Percentiles rank a stretch among this genome's conserved stretches.
Evolutionary conservation across 2,329 filamentous ascomycete species (phyloP).

Genomic region (Apiospora pterosperma): DNA sequence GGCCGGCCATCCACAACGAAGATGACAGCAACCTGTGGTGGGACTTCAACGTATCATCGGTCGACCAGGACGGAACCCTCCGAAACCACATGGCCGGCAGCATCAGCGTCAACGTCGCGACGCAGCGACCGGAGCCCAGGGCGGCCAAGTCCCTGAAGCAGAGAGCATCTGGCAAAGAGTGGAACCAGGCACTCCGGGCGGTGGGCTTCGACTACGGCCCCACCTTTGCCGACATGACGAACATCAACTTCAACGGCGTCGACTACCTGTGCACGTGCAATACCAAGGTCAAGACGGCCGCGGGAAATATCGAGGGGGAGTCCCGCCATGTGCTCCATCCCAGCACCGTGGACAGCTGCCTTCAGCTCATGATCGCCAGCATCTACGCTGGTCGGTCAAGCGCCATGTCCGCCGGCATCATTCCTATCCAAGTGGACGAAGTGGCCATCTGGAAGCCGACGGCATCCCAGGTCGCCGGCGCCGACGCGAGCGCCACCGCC

Average conservation of each 20-base stretch:
- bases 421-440: constrained; percentile 26
- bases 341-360: constrained; percentile 31
- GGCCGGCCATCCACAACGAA: constrained; percentile 12
- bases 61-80: constrained; percentile 11
- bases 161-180: constrained; percentile 20
- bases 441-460: constrained; percentile 19
- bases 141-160: constrained; percentile 18
- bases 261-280: constrained; percentile 22
- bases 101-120: constrained; percentile 18
- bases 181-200: constrained; percentile 28
- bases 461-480: constrained; percentile 8
- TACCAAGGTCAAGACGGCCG: constrained; percentile 16
- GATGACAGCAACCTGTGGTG: constrained; percentile 17
- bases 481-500: constrained; percentile 16
- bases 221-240: constrained; percentile 31
- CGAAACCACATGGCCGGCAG: constrained; percentile 26
- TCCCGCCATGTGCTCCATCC: constrained; percentile 38
- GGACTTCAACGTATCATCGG: constrained; percentile 27
- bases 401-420: constrained; percentile 26
- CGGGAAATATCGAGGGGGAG: constrained; percentile 24
- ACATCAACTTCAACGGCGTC: constrained; percentile 24
- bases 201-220: constrained; percentile 37
- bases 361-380: constrained; percentile 31
- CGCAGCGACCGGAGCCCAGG: background rate
- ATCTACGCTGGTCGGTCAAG: constrained; percentile 24